A percentile compares a stretch with the other conserved stretches of the same genome.
These are phyloP conservation scores for Rhodotorula sp. DNA, from an alignment of 1,284 basidiomycete species.

Conservation along the genomic window DNA sequence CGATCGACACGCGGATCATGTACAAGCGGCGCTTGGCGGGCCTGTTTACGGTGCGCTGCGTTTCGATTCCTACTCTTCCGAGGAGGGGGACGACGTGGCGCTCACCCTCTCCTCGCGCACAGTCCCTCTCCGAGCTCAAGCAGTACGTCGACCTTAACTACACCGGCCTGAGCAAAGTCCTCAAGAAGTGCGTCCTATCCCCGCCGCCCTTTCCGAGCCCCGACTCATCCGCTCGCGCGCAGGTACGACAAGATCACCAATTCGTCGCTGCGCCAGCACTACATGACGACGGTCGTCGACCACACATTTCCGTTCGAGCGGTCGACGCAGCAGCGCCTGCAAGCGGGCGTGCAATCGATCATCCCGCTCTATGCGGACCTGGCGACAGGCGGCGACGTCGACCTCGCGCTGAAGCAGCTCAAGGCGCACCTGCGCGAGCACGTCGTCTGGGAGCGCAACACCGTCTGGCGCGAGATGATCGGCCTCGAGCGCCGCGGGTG, in stretches of 20 bases:
- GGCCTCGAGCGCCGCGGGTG: constrained; percentile 56
- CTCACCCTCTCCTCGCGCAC: background rate
- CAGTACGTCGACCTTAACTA: constrained; percentile 95
- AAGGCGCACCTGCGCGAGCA: constrained; percentile 82
- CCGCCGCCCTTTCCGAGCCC: constrained; percentile 1
- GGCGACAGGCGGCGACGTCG: constrained; percentile 73
- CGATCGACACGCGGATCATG: constrained; percentile 81
- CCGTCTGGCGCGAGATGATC: constrained; percentile 98
- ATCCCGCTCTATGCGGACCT: constrained; percentile 82
- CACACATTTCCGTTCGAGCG: constrained; percentile 68
- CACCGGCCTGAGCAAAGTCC: constrained; percentile 88
- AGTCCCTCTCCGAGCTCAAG: constrained; percentile 71
- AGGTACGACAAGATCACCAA: constrained; percentile 95
- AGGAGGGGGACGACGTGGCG: too few relatives aligned
- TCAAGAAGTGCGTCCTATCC: constrained; percentile 75
- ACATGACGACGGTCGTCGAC: constrained; percentile 76
- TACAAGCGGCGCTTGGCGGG: constrained; percentile 89
- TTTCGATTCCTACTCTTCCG: constrained; percentile 1
- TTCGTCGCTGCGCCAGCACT: constrained; percentile 78
- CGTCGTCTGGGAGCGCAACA: constrained; percentile 91
- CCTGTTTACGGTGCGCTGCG: constrained; percentile 65
- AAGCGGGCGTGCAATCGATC: constrained; percentile 64
- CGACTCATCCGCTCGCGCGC: background rate
- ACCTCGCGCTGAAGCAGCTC: constrained; percentile 75
- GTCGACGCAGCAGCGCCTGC: constrained; percentile 66